A percentile compares a stretch with the other conserved stretches of the same genome.
Conservation (phyloP, 2,329 filamentous ascomycete species). For the Raffaelea arxii region DNA sequence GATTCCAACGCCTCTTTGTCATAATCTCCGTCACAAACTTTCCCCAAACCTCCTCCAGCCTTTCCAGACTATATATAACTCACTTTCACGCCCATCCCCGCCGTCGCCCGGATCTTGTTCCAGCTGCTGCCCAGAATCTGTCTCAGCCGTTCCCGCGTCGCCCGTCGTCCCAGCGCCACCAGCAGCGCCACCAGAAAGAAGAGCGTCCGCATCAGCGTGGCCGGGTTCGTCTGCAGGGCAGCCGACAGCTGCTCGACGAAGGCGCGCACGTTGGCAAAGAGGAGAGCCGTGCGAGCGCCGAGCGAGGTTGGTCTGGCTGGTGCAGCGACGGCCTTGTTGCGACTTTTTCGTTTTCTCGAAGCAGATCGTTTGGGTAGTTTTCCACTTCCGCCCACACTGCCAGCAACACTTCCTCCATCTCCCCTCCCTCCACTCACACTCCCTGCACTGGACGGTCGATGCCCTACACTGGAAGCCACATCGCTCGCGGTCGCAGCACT, state of each 20-base stretch:
- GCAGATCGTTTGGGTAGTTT: too few relatives aligned
- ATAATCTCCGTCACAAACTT: too few relatives aligned
- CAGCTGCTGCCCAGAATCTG: conserved; percentile 60
- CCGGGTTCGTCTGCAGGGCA: conserved; percentile 46
- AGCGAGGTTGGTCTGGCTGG: conserved; percentile 23
- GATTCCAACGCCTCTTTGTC: neutral
- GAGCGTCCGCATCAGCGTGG: conserved; percentile 51
- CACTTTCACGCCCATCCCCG: conserved; percentile 95
- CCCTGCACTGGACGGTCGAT: too few relatives aligned
- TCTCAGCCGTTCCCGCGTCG: conserved; percentile 64
- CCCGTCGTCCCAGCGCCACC: conserved; percentile 63
- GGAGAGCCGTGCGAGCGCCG: conserved; percentile 38
- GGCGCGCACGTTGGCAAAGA: conserved; percentile 41
- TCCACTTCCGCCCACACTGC: too few relatives aligned
- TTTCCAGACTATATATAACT: conserved; percentile 64
- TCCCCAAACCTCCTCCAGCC: neutral
- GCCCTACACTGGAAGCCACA: too few relatives aligned
- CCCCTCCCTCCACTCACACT: too few relatives aligned
- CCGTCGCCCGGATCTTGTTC: conserved; percentile 73
- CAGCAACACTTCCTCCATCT: neutral
- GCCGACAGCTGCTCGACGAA: conserved; percentile 40
- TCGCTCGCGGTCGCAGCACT: neutral
- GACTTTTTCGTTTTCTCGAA: conserved; percentile 4
- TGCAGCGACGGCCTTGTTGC: conserved; percentile 20
- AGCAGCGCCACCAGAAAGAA: conserved; percentile 74